Evolutionary conservation across 345 rosid species (phyloP).

Genomic region (Euclidium syriacum): DNA sequence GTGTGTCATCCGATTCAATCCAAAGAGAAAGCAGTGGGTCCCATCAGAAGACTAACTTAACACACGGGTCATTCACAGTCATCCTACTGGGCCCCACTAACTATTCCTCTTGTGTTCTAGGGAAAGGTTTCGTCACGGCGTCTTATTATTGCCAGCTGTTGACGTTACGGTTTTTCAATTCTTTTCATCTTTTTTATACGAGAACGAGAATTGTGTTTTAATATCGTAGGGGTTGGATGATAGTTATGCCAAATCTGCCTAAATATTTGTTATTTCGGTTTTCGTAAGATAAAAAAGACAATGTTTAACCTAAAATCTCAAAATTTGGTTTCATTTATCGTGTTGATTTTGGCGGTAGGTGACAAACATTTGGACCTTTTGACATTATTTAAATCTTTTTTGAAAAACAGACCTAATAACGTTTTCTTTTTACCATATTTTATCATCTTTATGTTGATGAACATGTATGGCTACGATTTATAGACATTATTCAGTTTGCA

Average conservation of each 20-base stretch:
- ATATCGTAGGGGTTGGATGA: background rate
- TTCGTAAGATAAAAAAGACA: background rate
- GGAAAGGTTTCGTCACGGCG: background rate
- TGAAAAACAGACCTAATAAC: background rate
- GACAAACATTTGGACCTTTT: conserved; percentile 17
- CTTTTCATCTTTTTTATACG: background rate
- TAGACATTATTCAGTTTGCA: background rate
- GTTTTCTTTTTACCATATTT: background rate
- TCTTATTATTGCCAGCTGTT: background rate
- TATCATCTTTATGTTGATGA: conserved; percentile 1
- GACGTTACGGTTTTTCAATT: background rate
- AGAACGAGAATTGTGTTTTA: background rate
- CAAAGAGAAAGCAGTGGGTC: background rate
- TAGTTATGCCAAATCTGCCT: background rate
- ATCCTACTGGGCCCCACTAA: background rate
- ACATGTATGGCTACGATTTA: conserved; percentile 26
- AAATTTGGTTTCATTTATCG: background rate
- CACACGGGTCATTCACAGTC: background rate
- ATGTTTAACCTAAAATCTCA: background rate
- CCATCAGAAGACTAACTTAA: background rate
- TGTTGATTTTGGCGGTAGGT: conserved; percentile 1
- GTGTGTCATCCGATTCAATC: background rate
- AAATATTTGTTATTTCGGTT: background rate
- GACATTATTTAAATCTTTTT: background rate
- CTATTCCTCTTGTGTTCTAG: background rate